Base-by-base conservation (phyloP, 2,329 filamentous ascomycete genomes). In the Nakataea oryzae region DNA sequence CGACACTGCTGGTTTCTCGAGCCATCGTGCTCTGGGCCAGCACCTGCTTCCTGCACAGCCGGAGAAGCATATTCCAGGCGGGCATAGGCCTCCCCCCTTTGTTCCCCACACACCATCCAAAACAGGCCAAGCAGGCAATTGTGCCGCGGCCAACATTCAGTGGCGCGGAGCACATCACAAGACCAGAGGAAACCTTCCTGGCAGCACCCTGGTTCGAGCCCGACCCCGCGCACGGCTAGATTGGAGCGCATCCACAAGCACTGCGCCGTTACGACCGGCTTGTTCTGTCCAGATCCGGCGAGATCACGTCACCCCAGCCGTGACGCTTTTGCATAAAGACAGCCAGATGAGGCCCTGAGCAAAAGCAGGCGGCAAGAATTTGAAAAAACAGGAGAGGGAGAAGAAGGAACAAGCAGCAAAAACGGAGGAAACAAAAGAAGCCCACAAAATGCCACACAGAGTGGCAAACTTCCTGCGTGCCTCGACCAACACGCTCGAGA, bases 401-500 rank as follows among this genome's bases (percentile, higher is more conserved):
- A 17, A 14, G 34, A 17, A 14, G 34, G 41, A 50, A 50, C 21
- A 9, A 50, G 34, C 3, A 14, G 6, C 21, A n/a, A 50, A 17
- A 11, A n/a, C 41, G 41, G 41, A 50, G 41, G 21, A 9, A 24
- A 50, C 21, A 5, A 50, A 24, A 3, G 21, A 50, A 50, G 2
- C 7, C 21, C 54, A 29, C n/a, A 66, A 66, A 64, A 86, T 85
- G 83, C 82, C 82, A 69, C 81, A 84, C 74, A 75, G 79, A 64
- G 82, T 86, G 65, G 75, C 79, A 70, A 81, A 78, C 70, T 84
- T 86, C 72, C 77, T 85, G 67, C 80, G 81, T 67, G 78, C 76
- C 65, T 81, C 82, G n/a, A 80, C 81, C 65, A 71, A 66, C 54
- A 69, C 70, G 5, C 57, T 74, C 21, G 81, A 82, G 70, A 78